Percentiles rank a stretch among this genome's conserved stretches.
phyloP scores from a whole-genome alignment of 352 stramenopile genomes.

The Phytopythium kandeliae region DNA sequence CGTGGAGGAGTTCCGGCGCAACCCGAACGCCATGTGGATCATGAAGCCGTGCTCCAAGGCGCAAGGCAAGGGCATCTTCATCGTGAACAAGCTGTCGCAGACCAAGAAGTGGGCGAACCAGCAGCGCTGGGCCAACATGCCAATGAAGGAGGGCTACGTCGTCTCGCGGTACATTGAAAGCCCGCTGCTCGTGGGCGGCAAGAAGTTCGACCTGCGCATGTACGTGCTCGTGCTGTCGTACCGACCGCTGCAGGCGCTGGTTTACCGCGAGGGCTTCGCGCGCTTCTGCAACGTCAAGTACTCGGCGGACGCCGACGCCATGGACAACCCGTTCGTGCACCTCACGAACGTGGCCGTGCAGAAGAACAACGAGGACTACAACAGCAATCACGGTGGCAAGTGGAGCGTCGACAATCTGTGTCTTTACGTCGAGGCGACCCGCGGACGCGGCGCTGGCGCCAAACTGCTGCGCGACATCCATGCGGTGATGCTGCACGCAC shows the following conservation, averaged over 20 bases:
- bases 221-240: conserved; percentile 92
- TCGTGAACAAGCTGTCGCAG: conserved; percentile 91
- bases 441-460: conserved; percentile 39
- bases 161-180: conserved; percentile 89
- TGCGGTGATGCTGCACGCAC: conserved; percentile 80
- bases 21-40: conserved; percentile 90
- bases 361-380: conserved; percentile 91
- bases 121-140: conserved; percentile 47
- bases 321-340: conserved; percentile 90
- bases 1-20: conserved; percentile 86
- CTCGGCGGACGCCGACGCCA: conserved; percentile 71
- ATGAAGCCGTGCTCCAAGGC: conserved; percentile 91
- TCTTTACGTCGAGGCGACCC: conserved; percentile 78
- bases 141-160: conserved; percentile 83
- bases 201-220: conserved; percentile 93
- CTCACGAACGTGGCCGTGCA: conserved; percentile 89
- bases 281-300: conserved; percentile 92
- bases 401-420: conserved; percentile 87
- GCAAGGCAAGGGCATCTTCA: conserved; percentile 92
- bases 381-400: conserved; percentile 86
- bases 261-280: conserved; percentile 89
- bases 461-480: conserved; percentile 68
- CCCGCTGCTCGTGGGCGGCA: conserved; percentile 86
- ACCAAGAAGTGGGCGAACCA: conserved; percentile 89
- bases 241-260: conserved; percentile 65